Evolutionary conservation across 192 early-diverging fungal genomes (phyloP).

Genomic region (Backusella luteola): DNA sequence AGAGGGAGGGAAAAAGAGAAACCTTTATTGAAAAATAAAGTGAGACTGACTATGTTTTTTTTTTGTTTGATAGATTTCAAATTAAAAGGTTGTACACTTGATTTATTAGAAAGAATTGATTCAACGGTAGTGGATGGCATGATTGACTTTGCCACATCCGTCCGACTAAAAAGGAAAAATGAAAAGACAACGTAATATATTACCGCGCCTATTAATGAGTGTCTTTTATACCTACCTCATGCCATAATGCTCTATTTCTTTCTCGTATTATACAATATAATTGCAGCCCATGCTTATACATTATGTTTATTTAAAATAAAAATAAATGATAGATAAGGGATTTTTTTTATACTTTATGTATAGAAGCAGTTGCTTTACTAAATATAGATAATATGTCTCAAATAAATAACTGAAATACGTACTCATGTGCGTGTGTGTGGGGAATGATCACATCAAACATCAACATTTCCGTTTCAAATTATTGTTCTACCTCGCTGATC

Average conservation of each 20-base stretch:
- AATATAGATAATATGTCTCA: not conserved
- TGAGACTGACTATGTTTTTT: not conserved
- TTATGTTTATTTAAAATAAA: not conserved
- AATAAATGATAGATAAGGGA: not conserved
- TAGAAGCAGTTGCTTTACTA: not conserved
- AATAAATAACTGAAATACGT: not conserved
- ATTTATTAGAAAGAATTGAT: slow-evolving; percentile 1
- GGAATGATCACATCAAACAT: not conserved
- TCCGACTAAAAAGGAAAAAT: not conserved
- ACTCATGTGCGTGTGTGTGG: not conserved
- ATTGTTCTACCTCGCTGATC: slow-evolving; percentile 6
- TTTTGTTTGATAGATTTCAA: slow-evolving; percentile 5
- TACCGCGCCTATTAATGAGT: not conserved
- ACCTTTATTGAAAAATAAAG: not conserved
- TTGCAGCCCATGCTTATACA: not conserved
- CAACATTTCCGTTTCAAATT: not conserved
- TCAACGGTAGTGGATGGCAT: slow-evolving; percentile 1
- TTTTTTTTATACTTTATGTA: not conserved
- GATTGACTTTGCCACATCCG: slow-evolving; percentile 4
- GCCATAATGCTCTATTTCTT: not conserved
- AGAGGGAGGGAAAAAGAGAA: not conserved
- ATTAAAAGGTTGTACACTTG: slow-evolving; percentile 1
- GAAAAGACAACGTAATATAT: not conserved
- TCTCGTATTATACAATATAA: not conserved
- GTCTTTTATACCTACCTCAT: not conserved